Conservation (phyloP, 345 rosid genomes). For the Pelargonium nanum region DNA sequence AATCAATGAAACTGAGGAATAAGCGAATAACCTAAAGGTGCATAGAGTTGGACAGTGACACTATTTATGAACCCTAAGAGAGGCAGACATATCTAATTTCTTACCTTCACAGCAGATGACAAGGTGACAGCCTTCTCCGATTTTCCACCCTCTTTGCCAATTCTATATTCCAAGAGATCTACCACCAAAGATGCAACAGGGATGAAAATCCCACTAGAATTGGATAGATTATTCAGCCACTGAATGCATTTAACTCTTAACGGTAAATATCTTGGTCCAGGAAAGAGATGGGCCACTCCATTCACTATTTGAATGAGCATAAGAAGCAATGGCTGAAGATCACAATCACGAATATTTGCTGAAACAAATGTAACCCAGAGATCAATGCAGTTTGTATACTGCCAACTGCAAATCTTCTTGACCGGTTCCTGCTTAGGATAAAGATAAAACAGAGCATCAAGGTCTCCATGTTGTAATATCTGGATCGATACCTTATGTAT, state of each 20-base stretch:
- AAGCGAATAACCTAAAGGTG: background rate
- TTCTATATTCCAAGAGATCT: conserved; percentile 77
- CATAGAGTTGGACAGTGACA: no score
- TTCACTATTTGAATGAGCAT: conserved; percentile 61
- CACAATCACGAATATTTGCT: conserved; percentile 37
- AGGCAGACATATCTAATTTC: conserved; percentile 9
- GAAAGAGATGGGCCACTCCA: conserved; percentile 65
- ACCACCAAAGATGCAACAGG: conserved; percentile 56
- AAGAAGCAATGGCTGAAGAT: conserved; percentile 60
- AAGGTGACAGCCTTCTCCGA: conserved; percentile 41
- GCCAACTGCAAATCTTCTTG: conserved; percentile 71
- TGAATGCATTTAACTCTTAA: conserved; percentile 72
- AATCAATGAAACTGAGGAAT: background rate
- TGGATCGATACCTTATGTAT: no score
- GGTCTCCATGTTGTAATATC: no score
- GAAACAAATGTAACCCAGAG: conserved; percentile 79
- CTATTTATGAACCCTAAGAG: no score
- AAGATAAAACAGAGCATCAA: conserved; percentile 15
- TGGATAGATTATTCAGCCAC: conserved; percentile 74
- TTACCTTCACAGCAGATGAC: conserved; percentile 59
- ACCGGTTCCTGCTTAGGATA: conserved; percentile 60
- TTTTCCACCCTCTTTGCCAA: conserved; percentile 44
- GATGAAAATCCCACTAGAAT: conserved; percentile 58
- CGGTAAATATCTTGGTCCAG: conserved; percentile 85
- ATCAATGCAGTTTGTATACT: conserved; percentile 65